phyloP scores from a whole-genome alignment of 2,329 filamentous ascomycete species.

The Neofusicoccum cordaticola region DNA sequence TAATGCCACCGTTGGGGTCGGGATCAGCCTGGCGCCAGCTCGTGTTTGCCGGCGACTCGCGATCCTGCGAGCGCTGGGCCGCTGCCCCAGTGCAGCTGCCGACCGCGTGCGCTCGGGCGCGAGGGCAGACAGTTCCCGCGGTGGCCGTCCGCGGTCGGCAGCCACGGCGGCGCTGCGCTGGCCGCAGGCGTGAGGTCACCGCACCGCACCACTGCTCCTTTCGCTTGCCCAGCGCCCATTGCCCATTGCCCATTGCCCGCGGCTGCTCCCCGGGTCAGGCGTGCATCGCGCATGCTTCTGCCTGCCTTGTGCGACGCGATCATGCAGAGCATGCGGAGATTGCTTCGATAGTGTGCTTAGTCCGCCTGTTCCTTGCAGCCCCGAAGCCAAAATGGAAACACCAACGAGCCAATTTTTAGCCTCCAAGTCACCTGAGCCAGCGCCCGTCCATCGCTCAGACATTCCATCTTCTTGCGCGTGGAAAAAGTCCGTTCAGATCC shows the following conservation, averaged over 20 bases:
- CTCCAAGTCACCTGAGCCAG: neutral
- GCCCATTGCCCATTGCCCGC: neutral
- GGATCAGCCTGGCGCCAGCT: neutral
- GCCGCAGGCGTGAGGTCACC: neutral
- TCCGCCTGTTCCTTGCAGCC: constrained; percentile 10
- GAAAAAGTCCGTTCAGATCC: too few relatives aligned
- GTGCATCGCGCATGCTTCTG: neutral
- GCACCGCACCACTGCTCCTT: neutral
- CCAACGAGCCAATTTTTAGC: neutral
- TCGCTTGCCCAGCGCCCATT: neutral
- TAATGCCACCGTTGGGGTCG: neutral
- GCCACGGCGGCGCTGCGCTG: neutral
- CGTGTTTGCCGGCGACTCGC: neutral
- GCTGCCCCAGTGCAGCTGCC: neutral
- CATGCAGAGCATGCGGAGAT: constrained; percentile 10
- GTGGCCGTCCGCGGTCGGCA: neutral
- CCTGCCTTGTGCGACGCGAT: constrained; percentile 1
- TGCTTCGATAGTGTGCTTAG: constrained; percentile 6
- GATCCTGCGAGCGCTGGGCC: neutral
- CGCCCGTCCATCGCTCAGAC: neutral
- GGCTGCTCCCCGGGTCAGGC: neutral
- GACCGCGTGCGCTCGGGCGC: neutral
- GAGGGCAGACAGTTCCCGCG: neutral
- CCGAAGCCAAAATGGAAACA: neutral
- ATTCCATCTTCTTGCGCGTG: neutral